Percentiles rank a stretch among this genome's conserved stretches.
Conservation (phyloP, 2,329 filamentous ascomycete genomes). For the Aureobasidium namibiae region DNA sequence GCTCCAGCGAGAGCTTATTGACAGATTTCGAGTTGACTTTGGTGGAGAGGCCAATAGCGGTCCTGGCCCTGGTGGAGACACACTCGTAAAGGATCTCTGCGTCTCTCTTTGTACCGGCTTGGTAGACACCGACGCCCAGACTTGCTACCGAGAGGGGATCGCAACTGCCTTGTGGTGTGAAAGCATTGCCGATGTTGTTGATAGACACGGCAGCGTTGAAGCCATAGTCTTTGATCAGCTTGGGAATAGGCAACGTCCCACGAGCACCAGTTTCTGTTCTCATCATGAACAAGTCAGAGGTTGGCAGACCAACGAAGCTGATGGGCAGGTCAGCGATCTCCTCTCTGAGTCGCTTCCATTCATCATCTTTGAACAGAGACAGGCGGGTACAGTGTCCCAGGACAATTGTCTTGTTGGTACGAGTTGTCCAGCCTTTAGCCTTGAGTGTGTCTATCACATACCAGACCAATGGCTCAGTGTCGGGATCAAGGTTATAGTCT, state of each 20-base stretch:
- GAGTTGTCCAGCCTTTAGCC: slow-evolving; percentile 40
- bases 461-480: slow-evolving; percentile 44
- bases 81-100: slow-evolving; percentile 51
- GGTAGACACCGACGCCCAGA: slow-evolving; percentile 58
- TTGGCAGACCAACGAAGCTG: slow-evolving; percentile 61
- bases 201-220: slow-evolving; percentile 55
- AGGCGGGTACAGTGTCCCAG: slow-evolving; percentile 63
- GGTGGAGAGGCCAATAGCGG: slow-evolving; percentile 24
- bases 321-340: slow-evolving; percentile 49
- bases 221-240: slow-evolving; percentile 51
- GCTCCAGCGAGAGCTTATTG: slow-evolving; percentile 33
- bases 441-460: slow-evolving; percentile 46
- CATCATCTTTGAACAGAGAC: slow-evolving; percentile 43
- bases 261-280: slow-evolving; percentile 38
- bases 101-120: slow-evolving; percentile 54
- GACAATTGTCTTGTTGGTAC: slow-evolving; percentile 43
- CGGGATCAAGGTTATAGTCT: slow-evolving; percentile 56
- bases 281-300: slow-evolving; percentile 68
- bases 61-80: slow-evolving; percentile 24
- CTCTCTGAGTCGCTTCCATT: slow-evolving; percentile 43
- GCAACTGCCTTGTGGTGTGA: slow-evolving; percentile 60
- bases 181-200: slow-evolving; percentile 68
- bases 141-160: slow-evolving; percentile 58
- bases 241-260: slow-evolving; percentile 54
- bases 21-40: slow-evolving; percentile 36